A percentile compares a stretch with the other conserved stretches of the same genome.
Evolutionary conservation across 805 yeast species (phyloP).

Genomic region (Suhomyces tanzawaensis): DNA sequence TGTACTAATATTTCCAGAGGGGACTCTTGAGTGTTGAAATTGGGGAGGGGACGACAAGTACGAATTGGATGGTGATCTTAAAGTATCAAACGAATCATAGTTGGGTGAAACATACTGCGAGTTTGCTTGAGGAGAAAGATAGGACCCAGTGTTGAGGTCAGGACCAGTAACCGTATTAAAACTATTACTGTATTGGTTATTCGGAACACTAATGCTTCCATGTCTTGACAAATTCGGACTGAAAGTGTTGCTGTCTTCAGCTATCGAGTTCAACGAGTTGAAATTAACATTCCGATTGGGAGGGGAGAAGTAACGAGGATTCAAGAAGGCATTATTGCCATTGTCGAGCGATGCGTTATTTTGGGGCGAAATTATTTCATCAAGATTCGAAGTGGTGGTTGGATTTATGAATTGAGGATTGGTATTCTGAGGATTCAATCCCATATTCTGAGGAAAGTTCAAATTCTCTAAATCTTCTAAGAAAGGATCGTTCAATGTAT

Average conservation of each 20-base stretch:
- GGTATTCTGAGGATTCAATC: constrained; percentile 2
- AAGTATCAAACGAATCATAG: constrained; percentile 32
- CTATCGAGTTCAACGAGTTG: constrained; percentile 31
- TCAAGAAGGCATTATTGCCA: constrained; percentile 22
- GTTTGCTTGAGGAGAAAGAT: constrained; percentile 34
- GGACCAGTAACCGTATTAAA: constrained; percentile 7
- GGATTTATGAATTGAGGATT: constrained; percentile 13
- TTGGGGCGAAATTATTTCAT: constrained; percentile 38
- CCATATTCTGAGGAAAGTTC: constrained; percentile 8
- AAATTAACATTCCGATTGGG: constrained; percentile 24
- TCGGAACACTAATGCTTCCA: constrained; percentile 28
- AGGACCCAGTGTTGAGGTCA: constrained; percentile 27
- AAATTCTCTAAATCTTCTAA: constrained; percentile 29
- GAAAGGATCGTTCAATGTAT: constrained; percentile 26
- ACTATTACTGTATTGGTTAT: constrained; percentile 14
- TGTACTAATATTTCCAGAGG: constrained; percentile 18
- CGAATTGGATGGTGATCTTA: constrained; percentile 32
- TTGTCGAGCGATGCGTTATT: constrained; percentile 7
- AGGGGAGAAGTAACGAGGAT: constrained; percentile 44
- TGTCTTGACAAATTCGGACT: constrained; percentile 31
- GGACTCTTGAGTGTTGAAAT: constrained; percentile 11
- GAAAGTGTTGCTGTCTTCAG: constrained; percentile 27
- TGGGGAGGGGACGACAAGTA: constrained; percentile 41
- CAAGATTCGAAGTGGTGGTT: constrained; percentile 26
- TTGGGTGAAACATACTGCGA: constrained; percentile 33